Evolutionary conservation across 176 grass and related monocot species (phyloP), one percentile per base, ranked within the genome.

Genomic region (Lolium multiflorum): DNA sequence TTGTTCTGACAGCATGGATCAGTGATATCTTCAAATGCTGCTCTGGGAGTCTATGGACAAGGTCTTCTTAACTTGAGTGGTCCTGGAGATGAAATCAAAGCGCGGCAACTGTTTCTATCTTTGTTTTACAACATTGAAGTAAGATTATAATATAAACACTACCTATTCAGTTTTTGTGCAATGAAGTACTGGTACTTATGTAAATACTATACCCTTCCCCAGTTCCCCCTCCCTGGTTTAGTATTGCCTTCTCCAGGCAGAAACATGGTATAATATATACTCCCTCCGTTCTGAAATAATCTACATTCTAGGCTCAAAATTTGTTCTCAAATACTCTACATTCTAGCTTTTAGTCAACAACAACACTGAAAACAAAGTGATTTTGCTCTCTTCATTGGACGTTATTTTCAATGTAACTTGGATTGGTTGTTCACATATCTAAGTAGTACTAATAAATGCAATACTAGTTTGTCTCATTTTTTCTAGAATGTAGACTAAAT

Each of bases 71-170:
- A 93, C 71, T 92, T 99, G 79, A 96, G 92, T 71, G 97, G 97
- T 50, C 81, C 80, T 73, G 97, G 97, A 2, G 97, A 99, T 94
- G 97, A 89, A 87, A 99, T 99, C 75, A 96, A 89, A 88, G 94
- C 97, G 74, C 92, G 81, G 26, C 89, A 89, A 81, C 89, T 99
- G 74, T 94, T 94, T 88, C 67, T 99, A 7, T 96, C 97, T 78
- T 88, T 96, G 21, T 99, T 99, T 91, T 99, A 99, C 81, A 99
- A 99, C 88, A 92, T 99, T 54, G 92, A 96, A 88, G 97, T 99
- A 99, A 94, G 90, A 82, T 87, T n/a, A 39, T 52, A 70, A 24
- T 76, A 70, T 72, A 64, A 73, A 22, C 17, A 26, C 39, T 87
- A 54, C 57, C 21, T 73, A 43, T 63, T 43, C 59, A 18, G 52